Evolutionary conservation across 768 basidiomycete genomes (phyloP).

Genomic region (Phlebiopsis gigantea): DNA sequence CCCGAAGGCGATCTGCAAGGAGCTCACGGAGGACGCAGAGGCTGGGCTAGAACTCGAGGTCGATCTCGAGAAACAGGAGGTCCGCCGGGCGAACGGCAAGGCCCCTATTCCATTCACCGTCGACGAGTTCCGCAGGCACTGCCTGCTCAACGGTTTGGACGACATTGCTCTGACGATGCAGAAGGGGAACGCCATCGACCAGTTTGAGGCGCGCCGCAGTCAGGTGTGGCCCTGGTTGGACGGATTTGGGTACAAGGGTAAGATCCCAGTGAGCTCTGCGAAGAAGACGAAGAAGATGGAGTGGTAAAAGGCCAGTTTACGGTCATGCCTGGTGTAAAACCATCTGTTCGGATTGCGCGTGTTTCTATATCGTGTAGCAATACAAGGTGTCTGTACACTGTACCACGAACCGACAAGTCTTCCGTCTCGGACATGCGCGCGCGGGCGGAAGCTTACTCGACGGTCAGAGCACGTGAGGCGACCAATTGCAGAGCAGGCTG

Average conservation of each 20-base stretch:
- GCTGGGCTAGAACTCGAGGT: constrained; percentile 49
- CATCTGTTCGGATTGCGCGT: background rate
- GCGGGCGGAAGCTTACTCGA: background rate
- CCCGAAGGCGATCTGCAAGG: constrained; percentile 41
- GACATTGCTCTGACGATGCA: constrained; percentile 95
- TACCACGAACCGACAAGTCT: too few relatives aligned
- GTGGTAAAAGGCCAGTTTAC: constrained; percentile 49
- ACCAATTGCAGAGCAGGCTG: background rate
- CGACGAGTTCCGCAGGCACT: constrained; percentile 90
- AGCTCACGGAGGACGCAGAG: constrained; percentile 46
- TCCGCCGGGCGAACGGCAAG: constrained; percentile 62
- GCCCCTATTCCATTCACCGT: constrained; percentile 69
- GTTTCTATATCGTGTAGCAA: background rate
- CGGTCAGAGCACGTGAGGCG: constrained; percentile 5
- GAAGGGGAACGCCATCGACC: constrained; percentile 61
- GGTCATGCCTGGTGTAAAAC: too few relatives aligned
- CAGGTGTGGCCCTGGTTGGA: constrained; percentile 93
- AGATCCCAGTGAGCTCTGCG: constrained; percentile 51
- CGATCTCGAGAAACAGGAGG: constrained; percentile 54
- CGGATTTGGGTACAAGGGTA: constrained; percentile 85
- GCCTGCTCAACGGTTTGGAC: constrained; percentile 92
- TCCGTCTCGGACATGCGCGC: too few relatives aligned
- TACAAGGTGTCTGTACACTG: too few relatives aligned
- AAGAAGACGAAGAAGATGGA: constrained; percentile 54
- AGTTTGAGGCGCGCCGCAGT: constrained; percentile 77